Percentiles rank a stretch among this genome's conserved stretches.
Evolutionary conservation across 345 rosid genomes (phyloP).

Genomic region (Brassica carinata): DNA sequence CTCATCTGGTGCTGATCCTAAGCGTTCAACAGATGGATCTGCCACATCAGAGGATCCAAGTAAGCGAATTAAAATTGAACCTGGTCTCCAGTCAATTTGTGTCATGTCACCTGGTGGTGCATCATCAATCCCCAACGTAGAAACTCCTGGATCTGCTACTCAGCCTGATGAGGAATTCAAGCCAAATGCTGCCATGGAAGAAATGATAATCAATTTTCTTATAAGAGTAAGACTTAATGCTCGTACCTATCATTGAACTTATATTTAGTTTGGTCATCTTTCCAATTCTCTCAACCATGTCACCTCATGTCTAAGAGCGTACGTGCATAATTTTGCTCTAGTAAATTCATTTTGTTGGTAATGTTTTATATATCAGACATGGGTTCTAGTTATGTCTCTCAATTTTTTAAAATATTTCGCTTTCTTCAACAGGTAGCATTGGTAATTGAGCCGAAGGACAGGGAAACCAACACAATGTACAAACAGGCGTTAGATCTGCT

Average conservation of each 20-base stretch:
- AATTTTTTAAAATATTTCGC: background rate
- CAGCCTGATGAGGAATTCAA: conserved; percentile 99
- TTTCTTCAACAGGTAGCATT: conserved; percentile 77
- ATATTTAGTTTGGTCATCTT: background rate
- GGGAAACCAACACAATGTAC: conserved; percentile 88
- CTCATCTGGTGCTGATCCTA: conserved; percentile 61
- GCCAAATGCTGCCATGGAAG: conserved; percentile 99
- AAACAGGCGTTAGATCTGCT: conserved; percentile 92
- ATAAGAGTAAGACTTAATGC: conserved; percentile 73
- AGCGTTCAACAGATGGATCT: conserved; percentile 78
- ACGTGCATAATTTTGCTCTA: conserved; percentile 7
- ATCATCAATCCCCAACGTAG: conserved; percentile 82
- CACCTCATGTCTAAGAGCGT: conserved; percentile 19
- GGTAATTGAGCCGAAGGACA: conserved; percentile 99
- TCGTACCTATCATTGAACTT: background rate
- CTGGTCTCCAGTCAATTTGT: conserved; percentile 90
- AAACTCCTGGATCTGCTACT: conserved; percentile 94
- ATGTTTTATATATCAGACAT: conserved; percentile 3
- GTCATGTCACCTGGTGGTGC: conserved; percentile 97
- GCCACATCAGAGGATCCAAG: conserved; percentile 77
- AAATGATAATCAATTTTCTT: conserved; percentile 97
- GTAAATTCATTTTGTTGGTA: conserved; percentile 14
- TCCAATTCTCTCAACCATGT: conserved; percentile 2
- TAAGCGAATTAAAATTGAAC: conserved; percentile 89
- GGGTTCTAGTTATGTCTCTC: background rate